Evolutionary conservation across 768 basidiomycete species (phyloP), one percentile per base, ranked within the genome.

Genomic region (Pisolithus orientalis): DNA sequence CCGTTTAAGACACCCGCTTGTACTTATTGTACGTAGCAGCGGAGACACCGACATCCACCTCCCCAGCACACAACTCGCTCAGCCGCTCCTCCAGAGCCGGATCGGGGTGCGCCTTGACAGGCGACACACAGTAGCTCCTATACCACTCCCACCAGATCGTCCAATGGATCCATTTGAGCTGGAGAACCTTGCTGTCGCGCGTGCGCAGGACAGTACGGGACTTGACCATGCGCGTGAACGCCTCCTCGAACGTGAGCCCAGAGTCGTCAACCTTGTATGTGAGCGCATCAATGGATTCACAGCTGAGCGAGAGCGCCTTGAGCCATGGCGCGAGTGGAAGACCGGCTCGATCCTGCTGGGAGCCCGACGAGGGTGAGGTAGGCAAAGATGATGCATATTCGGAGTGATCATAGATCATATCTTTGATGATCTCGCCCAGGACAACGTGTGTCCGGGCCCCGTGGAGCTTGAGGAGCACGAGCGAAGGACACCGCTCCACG

Each of bases 81-180:
- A 66, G 58, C 1, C 59, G 65, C 17, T 21, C 44, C 57, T 66
- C 65, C 52, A 66, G 54, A 37, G 63, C 58, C 4, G 59, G 59
- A n/a, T 53, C 16, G 3, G 63, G 63, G 7, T 59, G 61, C 13
- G 52, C 37, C 42, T 60, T 59, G 21, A 61, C 44, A 0, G 65
- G 50, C 3, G 57, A n/a, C 13, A 28, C 6, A 34, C 63, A 50
- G 40, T 57, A 54, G 13, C 38, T 31, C 50, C 61, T 39, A 29
- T 56, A 59, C 65, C 65, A 66, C 2, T 51, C 54, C 65, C 65
- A 66, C 65, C 65, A 66, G 4, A 66, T 56, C 54, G 65, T 66
- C 65, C 65, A 66, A 39, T 66, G 65, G 40, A 66, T 65, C 65
- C 65, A 66, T 17, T 59, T 66, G 25, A 66, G 40, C 24, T 38